These are phyloP conservation scores for Phytophthora foliorum DNA, from an alignment of 352 stramenopile genomes.

Conservation along the genomic window DNA sequence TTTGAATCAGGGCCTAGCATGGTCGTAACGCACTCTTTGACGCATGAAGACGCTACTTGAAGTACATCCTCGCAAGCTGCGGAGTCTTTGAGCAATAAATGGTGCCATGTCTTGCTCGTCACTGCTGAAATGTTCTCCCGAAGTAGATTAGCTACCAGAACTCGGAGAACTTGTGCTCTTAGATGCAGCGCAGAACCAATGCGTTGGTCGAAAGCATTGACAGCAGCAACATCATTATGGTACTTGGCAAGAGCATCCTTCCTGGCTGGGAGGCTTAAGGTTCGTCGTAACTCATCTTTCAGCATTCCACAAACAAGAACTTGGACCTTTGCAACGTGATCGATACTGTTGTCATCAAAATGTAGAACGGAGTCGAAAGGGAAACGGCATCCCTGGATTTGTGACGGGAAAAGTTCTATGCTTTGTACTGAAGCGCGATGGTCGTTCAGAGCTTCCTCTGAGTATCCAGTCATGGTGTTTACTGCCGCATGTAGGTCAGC, in stretches of 20 bases:
- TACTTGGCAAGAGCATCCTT: conserved; percentile 25
- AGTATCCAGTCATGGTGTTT: conserved; percentile 30
- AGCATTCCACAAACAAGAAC: conserved; percentile 19
- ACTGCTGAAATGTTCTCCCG: conserved; percentile 14
- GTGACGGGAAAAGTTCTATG: neutral
- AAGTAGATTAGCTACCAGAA: conserved; percentile 31
- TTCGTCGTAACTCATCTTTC: conserved; percentile 17
- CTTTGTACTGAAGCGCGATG: conserved; percentile 20
- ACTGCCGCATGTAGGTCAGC: conserved; percentile 12
- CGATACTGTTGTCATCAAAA: conserved; percentile 11
- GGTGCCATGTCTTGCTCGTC: conserved; percentile 19
- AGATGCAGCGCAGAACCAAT: conserved; percentile 25
- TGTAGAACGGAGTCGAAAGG: conserved; percentile 28
- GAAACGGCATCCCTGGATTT: conserved; percentile 3
- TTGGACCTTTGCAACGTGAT: conserved; percentile 21
- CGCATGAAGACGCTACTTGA: conserved; percentile 31
- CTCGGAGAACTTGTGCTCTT: conserved; percentile 34
- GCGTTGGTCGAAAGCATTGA: conserved; percentile 16
- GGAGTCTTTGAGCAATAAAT: conserved; percentile 27
- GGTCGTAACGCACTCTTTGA: conserved; percentile 16
- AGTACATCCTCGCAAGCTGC: conserved; percentile 35
- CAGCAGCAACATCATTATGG: conserved; percentile 23
- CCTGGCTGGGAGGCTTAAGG: conserved; percentile 19
- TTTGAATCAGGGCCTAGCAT: conserved; percentile 44
- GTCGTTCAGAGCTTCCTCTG: conserved; percentile 32